Evolutionary conservation across 495 filamentous ascomycete genomes (phyloP), one percentile per base, ranked within the genome.

Genomic region (Cryomyces antarcticus): DNA sequence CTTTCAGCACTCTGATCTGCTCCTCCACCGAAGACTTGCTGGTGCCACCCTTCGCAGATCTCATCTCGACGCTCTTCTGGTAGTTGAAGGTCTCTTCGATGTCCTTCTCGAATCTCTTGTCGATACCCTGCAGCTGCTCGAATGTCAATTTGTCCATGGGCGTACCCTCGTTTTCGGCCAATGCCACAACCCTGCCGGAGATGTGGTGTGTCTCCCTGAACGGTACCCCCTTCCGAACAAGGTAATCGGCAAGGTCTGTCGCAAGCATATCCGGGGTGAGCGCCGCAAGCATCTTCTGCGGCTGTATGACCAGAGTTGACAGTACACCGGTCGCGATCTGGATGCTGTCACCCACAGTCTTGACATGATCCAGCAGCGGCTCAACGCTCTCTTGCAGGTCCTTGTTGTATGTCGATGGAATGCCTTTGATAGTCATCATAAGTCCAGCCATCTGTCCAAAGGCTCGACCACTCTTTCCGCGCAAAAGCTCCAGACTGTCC

Each of bases 361-460:
- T 85, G 58, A 92, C 71, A 56, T 78, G 76, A 62, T 93, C 82
- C 28, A 96, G 71, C 58, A 96, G 70, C 36, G 81, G 80, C 66
- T 93, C 83, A 48, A 84, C 76, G 46, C 73, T 78, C 63, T 95
- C 88, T 62, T 96, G 88, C 11, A 93, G 66, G 56, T 93, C 82
- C 65, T 94, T 93, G 67, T 95, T 93, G 68, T 94, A 95, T 5
- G 84, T 92, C 27, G 75, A 80, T 2, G 88, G 85, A 17, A 93
- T 68, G 31, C 80, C 80, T 66, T 96, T 95, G 56, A 82, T 74
- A 10, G 78, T 89, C 59, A 71, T 73, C 75, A 84, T 88, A 51
- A 95, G 66, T 31, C 88, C 88, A 6, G 81, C 71, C 78, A 94
- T 85, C 52, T 86, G 77, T 2, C 85, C 85, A 54, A 93, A 88